Evolutionary conservation across 768 basidiomycete genomes (phyloP).

Genomic region (Auricularia sp.): DNA sequence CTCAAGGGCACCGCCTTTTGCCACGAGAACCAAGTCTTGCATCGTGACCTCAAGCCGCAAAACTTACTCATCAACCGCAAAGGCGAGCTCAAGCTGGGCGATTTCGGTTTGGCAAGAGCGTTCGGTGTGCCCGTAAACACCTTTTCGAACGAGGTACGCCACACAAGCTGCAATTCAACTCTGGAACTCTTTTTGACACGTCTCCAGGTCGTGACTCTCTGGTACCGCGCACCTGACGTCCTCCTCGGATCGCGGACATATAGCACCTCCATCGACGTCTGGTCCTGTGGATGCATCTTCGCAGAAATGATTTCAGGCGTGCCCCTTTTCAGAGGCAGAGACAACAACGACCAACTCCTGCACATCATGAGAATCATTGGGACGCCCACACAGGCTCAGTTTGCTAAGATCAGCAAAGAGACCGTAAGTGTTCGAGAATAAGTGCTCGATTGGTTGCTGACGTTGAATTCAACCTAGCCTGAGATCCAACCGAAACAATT

Average conservation of each 20-base stretch:
- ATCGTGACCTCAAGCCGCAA: conserved; percentile 93
- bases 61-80: conserved; percentile 85
- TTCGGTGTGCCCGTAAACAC: conserved; percentile 98
- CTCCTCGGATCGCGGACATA: conserved; percentile 93
- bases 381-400: no score
- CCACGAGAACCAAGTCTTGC: conserved; percentile 89
- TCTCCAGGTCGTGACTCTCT: conserved; percentile 87
- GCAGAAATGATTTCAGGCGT: conserved; percentile 94
- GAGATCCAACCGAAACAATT: no score
- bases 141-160: conserved; percentile 87
- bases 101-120: conserved; percentile 91
- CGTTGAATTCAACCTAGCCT: no score
- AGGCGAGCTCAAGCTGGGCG: conserved; percentile 89
- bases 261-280: conserved; percentile 97
- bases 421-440: no score
- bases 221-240: conserved; percentile 98
- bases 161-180: neutral
- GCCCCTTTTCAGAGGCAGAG: no score
- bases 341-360: no score
- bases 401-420: no score
- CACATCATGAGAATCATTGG: no score
- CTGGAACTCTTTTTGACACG: neutral
- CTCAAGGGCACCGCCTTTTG: conserved; percentile 86
- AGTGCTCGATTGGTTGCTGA: no score
- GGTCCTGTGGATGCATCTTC: conserved; percentile 98